A percentile compares a stretch with the other conserved stretches of the same genome.
Evolutionary conservation across 2,329 filamentous ascomycete genomes (phyloP).

Genomic region (Ophiostoma montium): DNA sequence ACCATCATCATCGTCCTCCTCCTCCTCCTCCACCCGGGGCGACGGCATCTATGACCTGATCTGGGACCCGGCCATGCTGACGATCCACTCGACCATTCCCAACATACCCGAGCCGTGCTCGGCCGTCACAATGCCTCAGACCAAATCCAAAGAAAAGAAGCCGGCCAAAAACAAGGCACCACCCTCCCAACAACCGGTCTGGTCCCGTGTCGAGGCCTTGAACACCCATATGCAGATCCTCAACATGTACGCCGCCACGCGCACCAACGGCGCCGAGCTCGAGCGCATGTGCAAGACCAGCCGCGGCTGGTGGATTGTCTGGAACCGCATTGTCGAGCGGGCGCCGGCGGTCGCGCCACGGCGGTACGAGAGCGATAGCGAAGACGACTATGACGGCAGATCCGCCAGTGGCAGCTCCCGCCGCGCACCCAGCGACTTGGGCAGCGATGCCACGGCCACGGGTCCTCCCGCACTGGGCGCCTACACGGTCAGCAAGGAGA

Average conservation of each 20-base stretch:
- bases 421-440: not conserved
- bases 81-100: conserved; percentile 50
- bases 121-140: not conserved
- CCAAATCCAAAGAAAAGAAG: not conserved
- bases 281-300: conserved; percentile 53
- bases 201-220: conserved; percentile 49
- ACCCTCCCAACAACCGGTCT: conserved; percentile 18
- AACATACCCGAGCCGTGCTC: conserved; percentile 41
- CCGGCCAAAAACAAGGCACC: not conserved
- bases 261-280: conserved; percentile 28
- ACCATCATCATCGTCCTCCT: not conserved
- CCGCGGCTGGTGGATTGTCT: conserved; percentile 57
- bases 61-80: conserved; percentile 43
- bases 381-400: not conserved
- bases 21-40: conserved; percentile 10
- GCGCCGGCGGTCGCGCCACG: not conserved
- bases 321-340: conserved; percentile 39
- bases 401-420: not conserved
- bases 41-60: conserved; percentile 46
- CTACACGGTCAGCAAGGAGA: conserved; percentile 36
- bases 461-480: conserved; percentile 4
- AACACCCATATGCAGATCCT: conserved; percentile 52
- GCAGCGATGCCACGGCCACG: conserved; percentile 4
- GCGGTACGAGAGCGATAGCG: conserved; percentile 4
- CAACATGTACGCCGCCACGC: conserved; percentile 36